Evolutionary conservation across 345 rosid genomes (phyloP).

Genomic region (Eucalyptus cloeziana): DNA sequence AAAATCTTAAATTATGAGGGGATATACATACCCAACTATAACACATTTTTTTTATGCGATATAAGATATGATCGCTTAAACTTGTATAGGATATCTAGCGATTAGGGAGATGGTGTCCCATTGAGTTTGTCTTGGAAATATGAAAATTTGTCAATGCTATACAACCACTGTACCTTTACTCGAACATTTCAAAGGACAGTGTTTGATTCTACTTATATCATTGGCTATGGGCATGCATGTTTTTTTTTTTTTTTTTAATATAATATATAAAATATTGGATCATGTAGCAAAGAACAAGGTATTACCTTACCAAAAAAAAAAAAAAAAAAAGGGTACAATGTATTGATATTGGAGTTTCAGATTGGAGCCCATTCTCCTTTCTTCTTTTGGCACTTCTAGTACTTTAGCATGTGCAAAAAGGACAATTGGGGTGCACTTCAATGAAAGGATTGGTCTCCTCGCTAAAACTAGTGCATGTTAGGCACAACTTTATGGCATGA

Average conservation of each 20-base stretch:
- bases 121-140: neutral
- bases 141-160: neutral
- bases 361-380: neutral
- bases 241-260: no score
- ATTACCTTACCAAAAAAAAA: no score
- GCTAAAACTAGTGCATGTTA: neutral
- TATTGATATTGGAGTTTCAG: neutral
- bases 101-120: neutral
- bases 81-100: neutral
- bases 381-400: neutral
- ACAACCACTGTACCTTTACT: neutral
- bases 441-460: neutral
- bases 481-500: neutral
- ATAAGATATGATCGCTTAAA: neutral
- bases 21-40: neutral
- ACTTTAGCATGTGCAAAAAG: neutral
- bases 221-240: neutral
- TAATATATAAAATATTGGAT: neutral
- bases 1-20: neutral
- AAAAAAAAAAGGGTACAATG: neutral
- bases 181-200: neutral
- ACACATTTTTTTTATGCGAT: neutral
- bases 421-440: neutral
- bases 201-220: neutral
- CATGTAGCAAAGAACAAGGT: neutral